phyloP scores from a whole-genome alignment of 2,329 filamentous ascomycete genomes.

The Aureobasidium zeae region DNA sequence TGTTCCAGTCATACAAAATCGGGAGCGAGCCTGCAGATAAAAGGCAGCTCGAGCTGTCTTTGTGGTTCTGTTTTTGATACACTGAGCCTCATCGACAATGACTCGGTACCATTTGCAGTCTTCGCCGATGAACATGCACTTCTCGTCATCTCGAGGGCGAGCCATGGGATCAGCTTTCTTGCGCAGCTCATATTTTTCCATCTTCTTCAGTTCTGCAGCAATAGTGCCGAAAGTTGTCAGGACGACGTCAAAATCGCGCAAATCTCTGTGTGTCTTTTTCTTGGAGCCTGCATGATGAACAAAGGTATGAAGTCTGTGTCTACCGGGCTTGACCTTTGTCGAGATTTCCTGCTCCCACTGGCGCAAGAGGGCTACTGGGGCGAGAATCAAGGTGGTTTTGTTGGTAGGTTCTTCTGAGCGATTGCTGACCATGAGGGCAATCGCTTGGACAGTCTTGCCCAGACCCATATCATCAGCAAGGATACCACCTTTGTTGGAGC shows the following conservation, averaged over 20 bases:
- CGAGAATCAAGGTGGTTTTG: conserved; percentile 75
- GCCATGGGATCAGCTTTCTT: conserved; percentile 37
- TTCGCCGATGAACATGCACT: conserved; percentile 38
- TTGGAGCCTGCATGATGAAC: conserved; percentile 57
- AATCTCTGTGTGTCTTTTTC: conserved; percentile 48
- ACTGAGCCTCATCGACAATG: conserved; percentile 71
- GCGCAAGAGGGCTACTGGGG: conserved; percentile 66
- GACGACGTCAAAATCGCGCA: conserved; percentile 63
- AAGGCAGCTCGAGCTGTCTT: conserved; percentile 52
- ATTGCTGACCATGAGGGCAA: conserved; percentile 64
- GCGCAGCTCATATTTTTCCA: conserved; percentile 43
- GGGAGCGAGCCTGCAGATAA: conserved; percentile 49
- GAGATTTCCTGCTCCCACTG: conserved; percentile 80
- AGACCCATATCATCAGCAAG: conserved; percentile 76
- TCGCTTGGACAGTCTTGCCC: conserved; percentile 73
- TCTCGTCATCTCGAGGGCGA: conserved; percentile 26
- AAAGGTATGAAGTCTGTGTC: conserved; percentile 53
- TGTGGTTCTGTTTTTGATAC: conserved; percentile 65
- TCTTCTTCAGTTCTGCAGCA: conserved; percentile 55
- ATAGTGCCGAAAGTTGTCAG: conserved; percentile 71
- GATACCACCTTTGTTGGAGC: conserved; percentile 64
- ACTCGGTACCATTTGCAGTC: conserved; percentile 55
- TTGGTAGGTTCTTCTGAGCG: conserved; percentile 49
- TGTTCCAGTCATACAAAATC: conserved; percentile 71
- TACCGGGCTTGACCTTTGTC: conserved; percentile 52